Conservation (phyloP, 805 yeast genomes). For the Lachancea thermotolerans region DNA sequence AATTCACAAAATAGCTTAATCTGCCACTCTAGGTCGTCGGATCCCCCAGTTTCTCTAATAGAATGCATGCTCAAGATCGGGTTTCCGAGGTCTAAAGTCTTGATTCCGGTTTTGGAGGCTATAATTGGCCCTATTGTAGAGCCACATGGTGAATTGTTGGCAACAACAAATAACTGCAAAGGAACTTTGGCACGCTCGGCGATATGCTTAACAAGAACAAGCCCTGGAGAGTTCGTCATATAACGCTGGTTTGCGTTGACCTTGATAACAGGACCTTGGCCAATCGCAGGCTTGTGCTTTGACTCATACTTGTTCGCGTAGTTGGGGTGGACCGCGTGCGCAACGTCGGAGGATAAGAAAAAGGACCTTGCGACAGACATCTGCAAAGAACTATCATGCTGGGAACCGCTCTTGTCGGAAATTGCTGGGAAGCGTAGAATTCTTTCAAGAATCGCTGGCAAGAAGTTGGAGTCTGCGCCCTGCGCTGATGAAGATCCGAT, state of each 20-base stretch:
- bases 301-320: constrained; percentile 70
- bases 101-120: constrained; percentile 77
- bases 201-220: constrained; percentile 64
- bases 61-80: constrained; percentile 94
- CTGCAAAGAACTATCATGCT: constrained; percentile 36
- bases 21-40: constrained; percentile 61
- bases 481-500: constrained; percentile 91
- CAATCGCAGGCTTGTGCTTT: constrained; percentile 71
- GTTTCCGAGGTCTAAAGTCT: constrained; percentile 85
- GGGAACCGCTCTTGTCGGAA: constrained; percentile 26
- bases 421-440: constrained; percentile 44
- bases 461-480: constrained; percentile 91
- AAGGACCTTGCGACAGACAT: constrained; percentile 72
- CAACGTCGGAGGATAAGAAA: constrained; percentile 88
- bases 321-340: constrained; percentile 96
- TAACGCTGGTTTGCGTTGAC: constrained; percentile 93
- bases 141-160: constrained; percentile 92
- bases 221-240: constrained; percentile 88
- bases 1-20: constrained; percentile 56
- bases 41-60: constrained; percentile 85
- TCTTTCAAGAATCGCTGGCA: constrained; percentile 72
- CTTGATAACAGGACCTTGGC: constrained; percentile 88
- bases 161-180: constrained; percentile 83
- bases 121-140: constrained; percentile 94
- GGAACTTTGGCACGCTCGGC: constrained; percentile 71